Base-by-base conservation (phyloP, 129 eudicot genomes). In the Erigeron canadensis region DNA sequence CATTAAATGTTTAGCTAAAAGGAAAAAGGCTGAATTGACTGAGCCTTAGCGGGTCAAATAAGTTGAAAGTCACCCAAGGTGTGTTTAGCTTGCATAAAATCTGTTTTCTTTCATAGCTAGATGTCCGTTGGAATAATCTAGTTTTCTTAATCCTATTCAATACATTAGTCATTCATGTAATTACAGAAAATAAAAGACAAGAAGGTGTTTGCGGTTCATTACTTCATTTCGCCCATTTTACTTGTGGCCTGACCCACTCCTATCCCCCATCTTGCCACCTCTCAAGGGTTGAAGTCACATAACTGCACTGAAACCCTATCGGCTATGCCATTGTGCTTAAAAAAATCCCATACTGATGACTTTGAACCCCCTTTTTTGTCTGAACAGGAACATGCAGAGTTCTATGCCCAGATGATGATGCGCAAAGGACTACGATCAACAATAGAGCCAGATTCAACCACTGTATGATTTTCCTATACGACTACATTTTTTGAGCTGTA, bases 311-410 rank as follows among this genome's bases (percentile, higher is more conserved):
- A 37, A 37, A 16, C 48, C 48, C 6, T 19, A 21, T 54, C 75
- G 12, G 12, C 34, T 28, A 28, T 69, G 44, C 45, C 11, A 53
- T 16, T 46, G 8, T 69, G 59, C 56, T 48, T 64, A 10, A 39
- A 53, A 50, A 19, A 54, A 37, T n/a, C 47, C 15, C 6, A 2
- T 9, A 51, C 16, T 23, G 37, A 61, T 2, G 56, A 40, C 46
- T 46, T 28, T 8, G 19, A 54, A 12, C 11, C 38, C 42, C 19
- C 4, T 0, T 8, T 17, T 13, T 69, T 61, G 28, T 46, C 45
- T 74, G 74, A 69, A 69, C 80, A 84, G 88, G 88, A 84, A 74
- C 88, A 84, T 77, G 88, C 88, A n/a, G 88, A 84, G 63, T 84
- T 84, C 66, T 84, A 80, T 78, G 74, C 88, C 22, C 88, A 84